Conservation (phyloP, 257 asterid genomes). For the Nicotiana benthamiana region DNA sequence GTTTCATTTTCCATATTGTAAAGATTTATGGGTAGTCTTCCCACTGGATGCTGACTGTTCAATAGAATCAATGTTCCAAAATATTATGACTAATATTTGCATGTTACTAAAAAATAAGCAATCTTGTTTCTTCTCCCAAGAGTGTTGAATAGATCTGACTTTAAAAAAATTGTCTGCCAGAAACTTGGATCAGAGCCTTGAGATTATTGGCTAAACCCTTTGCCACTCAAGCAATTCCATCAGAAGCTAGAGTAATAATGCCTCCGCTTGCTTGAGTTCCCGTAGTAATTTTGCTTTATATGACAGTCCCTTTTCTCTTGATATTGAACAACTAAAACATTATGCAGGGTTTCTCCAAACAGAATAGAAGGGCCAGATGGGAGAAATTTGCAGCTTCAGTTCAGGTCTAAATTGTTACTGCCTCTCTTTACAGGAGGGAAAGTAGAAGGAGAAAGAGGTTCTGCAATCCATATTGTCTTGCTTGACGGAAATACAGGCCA, state of each 20-base stretch:
- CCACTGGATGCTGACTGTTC: background rate
- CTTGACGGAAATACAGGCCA: conserved; percentile 20
- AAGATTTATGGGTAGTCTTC: background rate
- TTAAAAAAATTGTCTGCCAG: background rate
- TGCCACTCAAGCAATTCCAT: background rate
- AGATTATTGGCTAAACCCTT: background rate
- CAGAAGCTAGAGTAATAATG: background rate
- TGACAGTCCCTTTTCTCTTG: background rate
- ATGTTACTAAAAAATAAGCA: background rate
- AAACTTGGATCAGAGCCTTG: background rate
- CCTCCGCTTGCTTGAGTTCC: conserved; percentile 1
- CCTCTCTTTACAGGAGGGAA: conserved; percentile 31
- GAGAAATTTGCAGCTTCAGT: conserved; percentile 25
- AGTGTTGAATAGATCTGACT: background rate
- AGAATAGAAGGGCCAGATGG: conserved; percentile 20
- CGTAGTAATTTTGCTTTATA: background rate
- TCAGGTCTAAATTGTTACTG: conserved; percentile 20
- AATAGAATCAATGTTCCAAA: background rate
- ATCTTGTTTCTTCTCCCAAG: background rate
- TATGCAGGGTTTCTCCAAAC: conserved; percentile 20
- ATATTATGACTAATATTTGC: background rate
- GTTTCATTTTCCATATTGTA: background rate
- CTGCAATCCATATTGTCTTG: conserved; percentile 20
- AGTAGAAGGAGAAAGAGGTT: conserved; percentile 22
- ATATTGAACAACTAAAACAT: background rate